Base-by-base conservation (phyloP, 108 stramenopile genomes). In the Aurantiochytrium sp. region DNA sequence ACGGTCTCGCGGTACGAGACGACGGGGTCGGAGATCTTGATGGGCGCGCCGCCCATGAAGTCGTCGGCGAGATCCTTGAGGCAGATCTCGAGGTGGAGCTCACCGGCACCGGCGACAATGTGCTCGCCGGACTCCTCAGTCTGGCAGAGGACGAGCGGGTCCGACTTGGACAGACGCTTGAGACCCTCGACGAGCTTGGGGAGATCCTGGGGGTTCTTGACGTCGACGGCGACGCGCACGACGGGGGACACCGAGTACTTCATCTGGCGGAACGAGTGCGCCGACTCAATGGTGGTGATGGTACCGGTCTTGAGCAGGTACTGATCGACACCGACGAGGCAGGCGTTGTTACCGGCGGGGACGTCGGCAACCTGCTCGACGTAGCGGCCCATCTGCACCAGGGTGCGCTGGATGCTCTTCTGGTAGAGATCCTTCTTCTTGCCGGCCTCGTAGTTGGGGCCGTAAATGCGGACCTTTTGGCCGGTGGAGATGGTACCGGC, bases 351-450 rank as follows among this genome's bases (percentile, higher is more conserved):
- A 87, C 99, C 99, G 85, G 98, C 98, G 85, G 99, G 99, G 68
- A 99, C 94, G 93, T 99, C 98, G 68, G 97, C 93, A 55, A 99
- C 98, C 91, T 97, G 96, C 91, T 98, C 97, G 88, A 96, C 96
- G 96, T 97, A 97, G 89, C 95, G 95, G 59, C 99, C 99, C 99
- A 99, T 99, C 99, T 99, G 98, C 94, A 99, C 98, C 68, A 99
- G 96, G 88, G 98, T 98, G 90, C 99, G 98, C 93, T 99, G 99
- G 91, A 99, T 98, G 93, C 97, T 98, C 97, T 99, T 99, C 88
- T 98, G 91, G 97, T 97, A 99, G 65, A 99, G 94, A 53, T 99
- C 99, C n/a, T 96, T 95, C 96, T 99, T 99, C 96, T 99, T 99
- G 86, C 98, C 99, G 52, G 97, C 96, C 30, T 97, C 96, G 92